A percentile compares a stretch with the other conserved stretches of the same genome.
phyloP scores from a whole-genome alignment of 2,329 filamentous ascomycete species.

The Aspergillus pseudoglaucus region DNA sequence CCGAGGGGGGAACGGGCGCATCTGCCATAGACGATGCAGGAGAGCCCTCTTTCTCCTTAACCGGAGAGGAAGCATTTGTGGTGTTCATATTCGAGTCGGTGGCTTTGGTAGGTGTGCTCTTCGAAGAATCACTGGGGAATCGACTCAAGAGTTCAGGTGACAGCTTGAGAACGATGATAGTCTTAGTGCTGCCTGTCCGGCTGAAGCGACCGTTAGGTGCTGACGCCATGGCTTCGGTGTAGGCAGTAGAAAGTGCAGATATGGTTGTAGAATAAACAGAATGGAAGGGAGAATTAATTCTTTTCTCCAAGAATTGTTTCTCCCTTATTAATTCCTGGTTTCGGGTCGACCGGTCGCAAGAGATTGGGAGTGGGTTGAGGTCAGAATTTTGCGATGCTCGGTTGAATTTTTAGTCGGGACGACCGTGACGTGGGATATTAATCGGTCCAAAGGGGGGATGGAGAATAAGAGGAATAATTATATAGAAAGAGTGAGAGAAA shows the following conservation, averaged over 20 bases:
- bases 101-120: conserved; percentile 10
- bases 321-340: background rate
- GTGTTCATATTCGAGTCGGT: conserved; percentile 9
- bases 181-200: conserved; percentile 24
- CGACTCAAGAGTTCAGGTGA: conserved; percentile 30
- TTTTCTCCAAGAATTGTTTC: too few species aligned
- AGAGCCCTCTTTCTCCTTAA: conserved; percentile 28
- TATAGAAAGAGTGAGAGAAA: background rate
- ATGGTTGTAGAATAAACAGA: background rate
- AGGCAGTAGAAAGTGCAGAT: background rate
- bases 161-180: conserved; percentile 35
- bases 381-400: background rate
- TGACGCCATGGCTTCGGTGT: background rate
- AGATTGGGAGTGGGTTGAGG: background rate
- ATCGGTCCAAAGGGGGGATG: conserved; percentile 5
- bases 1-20: conserved; percentile 28
- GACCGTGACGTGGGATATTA: conserved; percentile 18
- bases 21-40: conserved; percentile 32
- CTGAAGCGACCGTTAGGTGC: conserved; percentile 32
- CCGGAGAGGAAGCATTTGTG: conserved; percentile 13
- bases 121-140: conserved; percentile 21
- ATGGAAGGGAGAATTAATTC: conserved; percentile 1
- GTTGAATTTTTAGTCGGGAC: conserved; percentile 5
- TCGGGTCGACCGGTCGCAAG: background rate
- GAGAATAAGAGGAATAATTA: background rate